Evolutionary conservation across 176 grass and related monocot species (phyloP).

Genomic region (Olyra latifolia): DNA sequence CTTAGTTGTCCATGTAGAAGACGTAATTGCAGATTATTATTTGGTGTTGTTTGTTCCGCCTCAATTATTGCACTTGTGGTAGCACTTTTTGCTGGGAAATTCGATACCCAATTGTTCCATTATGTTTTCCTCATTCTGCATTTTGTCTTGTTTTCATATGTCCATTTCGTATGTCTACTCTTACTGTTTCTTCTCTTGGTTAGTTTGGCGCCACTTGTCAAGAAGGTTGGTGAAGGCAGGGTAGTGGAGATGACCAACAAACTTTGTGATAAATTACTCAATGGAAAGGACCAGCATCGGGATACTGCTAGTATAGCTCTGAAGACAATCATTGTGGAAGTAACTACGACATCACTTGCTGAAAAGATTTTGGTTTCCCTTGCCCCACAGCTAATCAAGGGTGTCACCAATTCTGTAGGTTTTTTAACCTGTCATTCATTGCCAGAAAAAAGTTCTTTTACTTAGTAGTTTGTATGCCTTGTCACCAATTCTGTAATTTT

Average conservation of each 20-base stretch:
- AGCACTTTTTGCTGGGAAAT: neutral
- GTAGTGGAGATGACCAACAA: slow-evolving; percentile 91
- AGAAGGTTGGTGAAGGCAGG: slow-evolving; percentile 88
- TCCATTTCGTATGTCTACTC: neutral
- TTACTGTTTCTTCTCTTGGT: slow-evolving; percentile 11
- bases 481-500: slow-evolving; percentile 68
- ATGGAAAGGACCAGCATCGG: slow-evolving; percentile 97
- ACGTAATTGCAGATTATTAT: neutral
- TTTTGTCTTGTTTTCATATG: neutral
- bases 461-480: neutral
- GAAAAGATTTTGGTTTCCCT: slow-evolving; percentile 86
- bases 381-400: slow-evolving; percentile 74
- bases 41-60: neutral
- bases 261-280: slow-evolving; percentile 91
- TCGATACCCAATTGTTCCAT: neutral
- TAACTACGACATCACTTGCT: slow-evolving; percentile 75
- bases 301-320: slow-evolving; percentile 98
- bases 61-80: neutral
- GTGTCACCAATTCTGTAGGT: slow-evolving; percentile 71
- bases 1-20: neutral
- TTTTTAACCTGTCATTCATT: neutral
- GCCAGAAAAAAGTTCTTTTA: neutral
- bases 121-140: neutral
- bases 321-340: slow-evolving; percentile 93
- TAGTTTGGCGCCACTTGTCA: slow-evolving; percentile 94